phyloP scores from a whole-genome alignment of 78 protist genomes.

The Polysphondylium violaceum region DNA sequence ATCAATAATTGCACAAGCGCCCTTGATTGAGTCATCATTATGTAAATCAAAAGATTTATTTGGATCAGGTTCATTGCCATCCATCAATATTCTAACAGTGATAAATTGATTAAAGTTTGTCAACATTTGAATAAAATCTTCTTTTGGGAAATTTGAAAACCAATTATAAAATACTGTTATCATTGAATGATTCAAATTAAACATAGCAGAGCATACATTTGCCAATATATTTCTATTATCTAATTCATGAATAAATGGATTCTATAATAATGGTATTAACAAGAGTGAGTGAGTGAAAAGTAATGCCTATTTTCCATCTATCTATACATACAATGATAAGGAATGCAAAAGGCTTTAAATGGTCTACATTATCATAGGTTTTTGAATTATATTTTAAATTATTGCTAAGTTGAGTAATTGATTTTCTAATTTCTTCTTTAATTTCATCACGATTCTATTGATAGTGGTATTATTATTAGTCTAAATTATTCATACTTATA shows the following conservation, averaged over 20 bases:
- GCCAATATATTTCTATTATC: constrained; percentile 33
- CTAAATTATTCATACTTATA: neutral
- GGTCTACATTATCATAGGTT: neutral
- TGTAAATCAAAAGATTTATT: no score
- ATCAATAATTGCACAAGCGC: constrained; percentile 40
- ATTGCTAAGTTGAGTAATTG: constrained; percentile 25
- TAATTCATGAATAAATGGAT: constrained; percentile 49
- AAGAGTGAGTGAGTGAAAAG: neutral
- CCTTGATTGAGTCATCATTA: constrained; percentile 36
- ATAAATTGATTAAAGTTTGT: constrained; percentile 58
- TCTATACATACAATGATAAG: constrained; percentile 12
- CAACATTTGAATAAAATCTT: constrained; percentile 10
- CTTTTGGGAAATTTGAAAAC: constrained; percentile 54
- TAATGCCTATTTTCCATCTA: neutral
- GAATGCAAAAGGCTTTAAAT: constrained; percentile 37
- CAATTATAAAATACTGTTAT: neutral
- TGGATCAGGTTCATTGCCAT: neutral
- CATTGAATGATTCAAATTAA: neutral
- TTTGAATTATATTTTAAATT: constrained; percentile 33
- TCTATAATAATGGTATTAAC: constrained; percentile 7
- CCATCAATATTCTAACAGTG: constrained; percentile 50
- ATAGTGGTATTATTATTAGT: neutral
- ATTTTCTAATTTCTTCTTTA: neutral
- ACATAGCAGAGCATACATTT: constrained; percentile 27
- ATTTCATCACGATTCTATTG: constrained; percentile 29